Evolutionary conservation across 345 rosid genomes (phyloP).

Genomic region (Sapria himalayana): DNA sequence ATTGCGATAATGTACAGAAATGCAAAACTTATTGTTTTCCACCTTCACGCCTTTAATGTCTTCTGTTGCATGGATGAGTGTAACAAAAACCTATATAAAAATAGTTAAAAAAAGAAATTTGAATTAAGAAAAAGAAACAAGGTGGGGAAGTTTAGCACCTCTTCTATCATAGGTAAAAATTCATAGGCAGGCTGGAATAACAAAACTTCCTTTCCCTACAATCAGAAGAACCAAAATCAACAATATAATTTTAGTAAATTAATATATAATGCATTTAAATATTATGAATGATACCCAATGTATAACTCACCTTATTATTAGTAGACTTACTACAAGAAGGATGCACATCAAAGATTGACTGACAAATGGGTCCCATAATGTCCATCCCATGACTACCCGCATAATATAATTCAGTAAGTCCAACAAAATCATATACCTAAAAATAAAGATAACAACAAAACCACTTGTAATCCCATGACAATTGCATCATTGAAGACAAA

Average conservation of each 20-base stretch:
- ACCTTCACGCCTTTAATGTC: constrained; percentile 59
- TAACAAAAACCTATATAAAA: constrained; percentile 43
- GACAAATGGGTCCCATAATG: constrained; percentile 45
- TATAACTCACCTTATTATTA: constrained; percentile 36
- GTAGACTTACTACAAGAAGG: constrained; percentile 34
- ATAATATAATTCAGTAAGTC: constrained; percentile 78
- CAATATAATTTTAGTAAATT: neutral
- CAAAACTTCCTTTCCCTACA: constrained; percentile 56
- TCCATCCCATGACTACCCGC: constrained; percentile 99
- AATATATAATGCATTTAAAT: neutral
- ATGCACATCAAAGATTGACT: constrained; percentile 20
- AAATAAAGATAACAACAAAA: too few species aligned
- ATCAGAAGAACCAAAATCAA: neutral
- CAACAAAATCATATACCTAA: constrained; percentile 73
- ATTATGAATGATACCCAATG: too few species aligned
- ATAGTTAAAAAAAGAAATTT: neutral
- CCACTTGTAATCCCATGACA: too few species aligned
- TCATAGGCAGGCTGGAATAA: constrained; percentile 88
- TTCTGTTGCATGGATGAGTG: constrained; percentile 57
- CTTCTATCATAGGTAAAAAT: constrained; percentile 55
- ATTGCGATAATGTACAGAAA: constrained; percentile 91
- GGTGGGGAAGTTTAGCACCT: constrained; percentile 16
- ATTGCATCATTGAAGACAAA: too few species aligned
- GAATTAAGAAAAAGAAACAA: neutral
- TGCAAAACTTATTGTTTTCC: constrained; percentile 91